These are phyloP conservation scores for Sporothrix globosa DNA, from an alignment of 2,329 filamentous ascomycete species.

Conservation along the genomic window DNA sequence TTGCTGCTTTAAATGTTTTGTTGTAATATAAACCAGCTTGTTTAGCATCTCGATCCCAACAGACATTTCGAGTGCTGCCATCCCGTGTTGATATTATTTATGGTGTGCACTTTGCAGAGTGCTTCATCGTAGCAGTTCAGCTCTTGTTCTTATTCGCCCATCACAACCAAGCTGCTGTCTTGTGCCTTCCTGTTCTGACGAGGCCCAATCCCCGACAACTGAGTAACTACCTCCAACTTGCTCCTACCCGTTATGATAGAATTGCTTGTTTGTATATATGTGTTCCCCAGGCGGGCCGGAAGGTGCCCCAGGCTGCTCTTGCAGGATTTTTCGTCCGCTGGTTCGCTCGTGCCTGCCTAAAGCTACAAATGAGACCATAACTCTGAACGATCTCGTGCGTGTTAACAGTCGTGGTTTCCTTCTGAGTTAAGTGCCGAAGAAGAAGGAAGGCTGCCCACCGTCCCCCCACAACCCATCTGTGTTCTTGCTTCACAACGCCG, in stretches of 20 bases:
- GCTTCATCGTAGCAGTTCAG: background rate
- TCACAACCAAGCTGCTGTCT: background rate
- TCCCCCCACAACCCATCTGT: background rate
- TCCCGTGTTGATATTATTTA: background rate
- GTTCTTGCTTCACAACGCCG: background rate
- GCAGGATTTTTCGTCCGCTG: background rate
- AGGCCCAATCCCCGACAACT: background rate
- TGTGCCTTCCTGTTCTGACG: background rate
- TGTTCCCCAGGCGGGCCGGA: background rate
- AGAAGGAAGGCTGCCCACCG: conserved; percentile 13
- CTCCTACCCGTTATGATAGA: background rate
- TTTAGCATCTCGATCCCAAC: background rate
- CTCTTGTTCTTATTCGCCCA: too few species aligned
- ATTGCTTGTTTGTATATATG: background rate
- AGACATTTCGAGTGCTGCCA: background rate
- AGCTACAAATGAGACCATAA: background rate
- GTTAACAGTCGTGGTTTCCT: background rate
- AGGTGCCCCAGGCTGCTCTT: background rate
- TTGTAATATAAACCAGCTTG: background rate
- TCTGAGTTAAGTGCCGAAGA: conserved; percentile 24
- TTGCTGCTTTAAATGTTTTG: background rate
- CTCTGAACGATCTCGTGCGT: background rate
- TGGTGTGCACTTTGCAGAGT: background rate
- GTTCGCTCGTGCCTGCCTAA: conserved; percentile 1
- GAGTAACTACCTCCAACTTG: background rate